Percentiles rank a stretch among this genome's conserved stretches.
Conservation (phyloP, 2,329 filamentous ascomycete species). For the Coniochaeta prunicola region DNA sequence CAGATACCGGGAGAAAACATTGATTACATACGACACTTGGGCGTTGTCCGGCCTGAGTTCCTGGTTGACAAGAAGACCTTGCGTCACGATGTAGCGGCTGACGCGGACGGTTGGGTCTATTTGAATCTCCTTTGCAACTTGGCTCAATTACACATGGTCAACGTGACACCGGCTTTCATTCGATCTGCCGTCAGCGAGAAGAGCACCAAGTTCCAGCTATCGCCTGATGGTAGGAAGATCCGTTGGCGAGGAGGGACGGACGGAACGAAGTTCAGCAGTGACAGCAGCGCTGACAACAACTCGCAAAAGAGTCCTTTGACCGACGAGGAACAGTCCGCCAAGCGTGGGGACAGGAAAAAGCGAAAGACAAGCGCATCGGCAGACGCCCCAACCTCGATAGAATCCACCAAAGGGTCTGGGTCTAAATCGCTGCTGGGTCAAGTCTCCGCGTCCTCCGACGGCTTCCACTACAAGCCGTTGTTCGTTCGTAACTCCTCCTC, state of each 20-base stretch:
- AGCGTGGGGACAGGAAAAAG: slow-evolving; percentile 35
- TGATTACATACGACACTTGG: slow-evolving; percentile 69
- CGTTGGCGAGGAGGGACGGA: slow-evolving; percentile 68
- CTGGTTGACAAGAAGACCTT: slow-evolving; percentile 31
- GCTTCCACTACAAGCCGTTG: slow-evolving; percentile 58
- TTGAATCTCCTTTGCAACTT: slow-evolving; percentile 73
- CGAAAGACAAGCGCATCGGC: slow-evolving; percentile 31
- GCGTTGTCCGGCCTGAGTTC: slow-evolving; percentile 54
- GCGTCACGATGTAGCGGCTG: slow-evolving; percentile 44
- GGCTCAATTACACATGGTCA: slow-evolving; percentile 79
- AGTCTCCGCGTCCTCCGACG: slow-evolving; percentile 30
- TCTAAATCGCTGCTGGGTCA: slow-evolving; percentile 33
- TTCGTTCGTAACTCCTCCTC: slow-evolving; percentile 46
- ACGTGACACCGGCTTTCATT: slow-evolving; percentile 72
- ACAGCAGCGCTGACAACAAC: slow-evolving; percentile 44
- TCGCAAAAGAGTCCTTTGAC: slow-evolving; percentile 40
- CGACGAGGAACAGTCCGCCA: slow-evolving; percentile 34
- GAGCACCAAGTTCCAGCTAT: slow-evolving; percentile 71
- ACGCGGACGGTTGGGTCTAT: slow-evolving; percentile 73
- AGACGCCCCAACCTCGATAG: slow-evolving; percentile 23
- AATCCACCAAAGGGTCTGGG: slow-evolving; percentile 17
- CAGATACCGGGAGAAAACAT: slow-evolving; percentile 73
- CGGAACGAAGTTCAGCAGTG: slow-evolving; percentile 59
- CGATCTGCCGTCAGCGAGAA: slow-evolving; percentile 62
- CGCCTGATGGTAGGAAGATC: slow-evolving; percentile 69